Percentiles rank a stretch among this genome's conserved stretches.
Evolutionary conservation across 495 filamentous ascomycete species (phyloP).

Genomic region (Echria macrotheca): DNA sequence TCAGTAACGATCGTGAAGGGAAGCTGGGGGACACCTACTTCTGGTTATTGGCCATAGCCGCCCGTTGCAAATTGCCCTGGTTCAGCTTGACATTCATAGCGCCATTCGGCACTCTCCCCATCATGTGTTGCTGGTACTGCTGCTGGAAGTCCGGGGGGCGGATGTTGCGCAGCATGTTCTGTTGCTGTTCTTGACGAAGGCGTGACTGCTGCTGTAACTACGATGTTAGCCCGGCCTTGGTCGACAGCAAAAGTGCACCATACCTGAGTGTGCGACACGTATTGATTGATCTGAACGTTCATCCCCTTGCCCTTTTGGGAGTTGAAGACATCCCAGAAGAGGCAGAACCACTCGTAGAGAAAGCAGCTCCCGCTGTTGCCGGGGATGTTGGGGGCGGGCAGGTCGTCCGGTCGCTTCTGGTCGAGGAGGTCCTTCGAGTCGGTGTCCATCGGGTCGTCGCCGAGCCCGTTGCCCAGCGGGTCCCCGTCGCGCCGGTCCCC

Average conservation of each 20-base stretch:
- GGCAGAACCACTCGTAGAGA: constrained; percentile 87
- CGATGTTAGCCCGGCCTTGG: constrained; percentile 22
- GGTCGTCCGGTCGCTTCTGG: constrained; percentile 66
- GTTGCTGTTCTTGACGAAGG: constrained; percentile 59
- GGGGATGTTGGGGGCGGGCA: constrained; percentile 68
- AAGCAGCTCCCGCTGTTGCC: constrained; percentile 68
- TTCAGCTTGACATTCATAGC: constrained; percentile 46
- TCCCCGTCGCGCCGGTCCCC: constrained; percentile 57
- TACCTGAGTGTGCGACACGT: constrained; percentile 80
- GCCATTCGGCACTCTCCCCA: constrained; percentile 32
- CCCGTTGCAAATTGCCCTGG: constrained; percentile 56
- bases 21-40: constrained; percentile 45
- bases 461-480: constrained; percentile 62
- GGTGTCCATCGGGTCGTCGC: constrained; percentile 75
- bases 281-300: constrained; percentile 54
- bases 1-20: constrained; percentile 20
- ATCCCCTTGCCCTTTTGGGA: constrained; percentile 62
- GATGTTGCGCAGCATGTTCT: constrained; percentile 64
- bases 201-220: constrained; percentile 55
- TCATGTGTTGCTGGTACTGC: constrained; percentile 48
- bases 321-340: constrained; percentile 93
- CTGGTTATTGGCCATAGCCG: constrained; percentile 73
- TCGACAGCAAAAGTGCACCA: too few species aligned
- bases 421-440: constrained; percentile 73
- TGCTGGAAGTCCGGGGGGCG: constrained; percentile 40